Evolutionary conservation across 768 basidiomycete species (phyloP).

Genomic region (Suillus luteus): DNA sequence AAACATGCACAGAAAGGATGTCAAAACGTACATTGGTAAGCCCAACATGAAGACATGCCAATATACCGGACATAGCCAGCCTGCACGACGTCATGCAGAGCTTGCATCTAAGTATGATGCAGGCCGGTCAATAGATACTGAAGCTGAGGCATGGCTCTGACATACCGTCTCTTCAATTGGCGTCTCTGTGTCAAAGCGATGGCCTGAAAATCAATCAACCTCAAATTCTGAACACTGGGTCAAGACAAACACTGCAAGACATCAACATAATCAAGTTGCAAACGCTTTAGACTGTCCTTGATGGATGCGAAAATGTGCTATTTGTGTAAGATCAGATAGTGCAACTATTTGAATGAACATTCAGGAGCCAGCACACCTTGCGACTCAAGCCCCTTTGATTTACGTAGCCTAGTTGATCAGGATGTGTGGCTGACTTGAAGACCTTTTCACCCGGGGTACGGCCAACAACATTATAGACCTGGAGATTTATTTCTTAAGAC

Average conservation of each 20-base stretch:
- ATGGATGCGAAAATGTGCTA: slow-evolving; percentile 76
- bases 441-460: slow-evolving; percentile 13
- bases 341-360: neutral
- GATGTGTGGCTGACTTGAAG: slow-evolving; percentile 8
- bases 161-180: slow-evolving; percentile 32
- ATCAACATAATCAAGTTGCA: slow-evolving; percentile 79
- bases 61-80: slow-evolving; percentile 64
- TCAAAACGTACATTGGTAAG: slow-evolving; percentile 49
- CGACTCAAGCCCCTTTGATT: slow-evolving; percentile 53
- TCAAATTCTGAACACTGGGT: neutral
- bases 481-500: neutral
- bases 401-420: slow-evolving; percentile 49
- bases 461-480: slow-evolving; percentile 21
- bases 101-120: slow-evolving; percentile 52
- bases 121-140: neutral
- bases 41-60: slow-evolving; percentile 58
- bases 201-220: slow-evolving; percentile 31
- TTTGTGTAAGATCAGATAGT: neutral
- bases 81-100: slow-evolving; percentile 67
- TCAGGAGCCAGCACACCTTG: slow-evolving; percentile 34
- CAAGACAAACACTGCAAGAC: slow-evolving; percentile 60
- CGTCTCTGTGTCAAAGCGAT: slow-evolving; percentile 34
- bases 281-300: slow-evolving; percentile 59
- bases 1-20: neutral
- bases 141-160: slow-evolving; percentile 38